Percentiles rank a stretch among this genome's conserved stretches.
Evolutionary conservation across 345 rosid species (phyloP).

Genomic region (Carallia brachiata): DNA sequence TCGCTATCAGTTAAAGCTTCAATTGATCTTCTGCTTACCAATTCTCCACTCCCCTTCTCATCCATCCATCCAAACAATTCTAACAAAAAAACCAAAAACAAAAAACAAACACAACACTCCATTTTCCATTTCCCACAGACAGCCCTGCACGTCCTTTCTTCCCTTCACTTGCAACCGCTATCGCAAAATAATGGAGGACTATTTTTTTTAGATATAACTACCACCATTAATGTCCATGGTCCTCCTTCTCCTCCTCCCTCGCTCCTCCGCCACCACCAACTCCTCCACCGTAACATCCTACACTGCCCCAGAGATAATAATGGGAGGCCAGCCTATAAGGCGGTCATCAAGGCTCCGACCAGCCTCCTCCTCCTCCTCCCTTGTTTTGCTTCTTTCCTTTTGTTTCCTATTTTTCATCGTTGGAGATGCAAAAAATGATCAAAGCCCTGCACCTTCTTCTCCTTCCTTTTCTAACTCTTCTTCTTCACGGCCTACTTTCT

Average conservation of each 20-base stretch:
- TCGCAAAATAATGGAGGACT: background rate
- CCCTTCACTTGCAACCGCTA: slow-evolving; percentile 42
- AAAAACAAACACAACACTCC: background rate
- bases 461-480: slow-evolving; percentile 7
- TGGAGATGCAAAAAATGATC: background rate
- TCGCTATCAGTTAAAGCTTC: slow-evolving; percentile 22
- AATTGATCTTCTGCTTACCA: slow-evolving; percentile 2
- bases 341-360: slow-evolving; percentile 8
- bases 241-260: too few species aligned
- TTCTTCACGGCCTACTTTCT: slow-evolving; percentile 8
- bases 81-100: background rate
- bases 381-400: slow-evolving; percentile 14
- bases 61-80: background rate
- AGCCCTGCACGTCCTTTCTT: slow-evolving; percentile 43
- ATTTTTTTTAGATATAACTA: too few species aligned
- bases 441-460: background rate
- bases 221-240: too few species aligned
- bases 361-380: background rate
- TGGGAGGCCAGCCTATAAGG: slow-evolving; percentile 31
- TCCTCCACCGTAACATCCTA: background rate
- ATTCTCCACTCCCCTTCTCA: slow-evolving; percentile 11
- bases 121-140: slow-evolving; percentile 6
- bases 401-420: slow-evolving; percentile 19
- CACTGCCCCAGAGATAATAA: slow-evolving; percentile 14
- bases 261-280: background rate